Evolutionary conservation across 768 basidiomycete genomes (phyloP), one percentile per base, ranked within the genome.

Genomic region (Termitomyces sp.): DNA sequence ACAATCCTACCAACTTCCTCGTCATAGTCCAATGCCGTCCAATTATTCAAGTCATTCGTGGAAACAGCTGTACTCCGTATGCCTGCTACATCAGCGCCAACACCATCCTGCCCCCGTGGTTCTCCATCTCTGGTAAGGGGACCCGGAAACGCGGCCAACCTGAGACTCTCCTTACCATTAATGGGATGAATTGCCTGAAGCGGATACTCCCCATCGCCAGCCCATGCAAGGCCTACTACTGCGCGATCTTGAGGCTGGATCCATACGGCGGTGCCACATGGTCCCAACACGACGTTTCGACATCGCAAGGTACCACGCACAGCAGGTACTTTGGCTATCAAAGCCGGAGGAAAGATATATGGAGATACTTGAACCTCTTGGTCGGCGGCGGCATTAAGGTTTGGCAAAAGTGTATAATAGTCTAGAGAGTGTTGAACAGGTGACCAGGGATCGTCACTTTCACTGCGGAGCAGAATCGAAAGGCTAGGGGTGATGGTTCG

Each of bases 21-120:
- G 54, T 84, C 82, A 60, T 86, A 86, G 66, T 84, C 85, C 57
- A 86, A 62, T 45, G 81, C 73, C 3, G 78, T 77, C 85, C 84
- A 86, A 57, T 75, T 72, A 59, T 75, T 70, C 37, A 58, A 62
- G 31, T 60, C 60, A 55, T 73, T 73, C 17, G 59, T 63, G 58
- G 59, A 71, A n/a, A 76, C 58, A 28, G 64, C 68, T 56, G 69
- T 63, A 58, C 67, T 61, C 57, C 63, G 41, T 28, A 38, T 55
- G 33, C 30, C 31, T 4, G 23, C 28, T 47, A 45, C 37, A 17
- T 21, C 38, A 17, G 23, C 23, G 23, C 23, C 37, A 50, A 50
- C 50, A n/a, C 31, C 37, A 26, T 38, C 42, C 17, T n/a, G 37
- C 5, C 42, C 15, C 37, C 55, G 23, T 19, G 28, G 14, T 5